A percentile compares a stretch with the other conserved stretches of the same genome.
These are phyloP conservation scores for Penicillium crustosum DNA, from an alignment of 2,329 filamentous ascomycete species.

Conservation along the genomic window DNA sequence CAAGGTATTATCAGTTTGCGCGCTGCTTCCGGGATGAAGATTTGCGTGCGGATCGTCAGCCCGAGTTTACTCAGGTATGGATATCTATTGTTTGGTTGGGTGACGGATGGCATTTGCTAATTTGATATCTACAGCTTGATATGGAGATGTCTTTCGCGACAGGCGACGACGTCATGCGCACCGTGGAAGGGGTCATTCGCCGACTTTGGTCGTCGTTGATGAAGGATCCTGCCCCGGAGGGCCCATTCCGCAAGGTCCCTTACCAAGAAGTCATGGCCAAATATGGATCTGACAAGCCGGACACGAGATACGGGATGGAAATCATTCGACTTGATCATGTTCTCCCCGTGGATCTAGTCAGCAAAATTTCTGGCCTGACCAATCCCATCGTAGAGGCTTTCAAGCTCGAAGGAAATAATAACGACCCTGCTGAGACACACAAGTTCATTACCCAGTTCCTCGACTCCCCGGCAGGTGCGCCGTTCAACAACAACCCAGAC, in stretches of 20 bases:
- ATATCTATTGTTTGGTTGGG: not conserved
- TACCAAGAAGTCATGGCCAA: conserved; percentile 76
- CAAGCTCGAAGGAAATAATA: conserved; percentile 55
- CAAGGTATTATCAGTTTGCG: conserved; percentile 86
- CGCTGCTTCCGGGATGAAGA: conserved; percentile 96
- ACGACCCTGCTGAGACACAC: conserved; percentile 55
- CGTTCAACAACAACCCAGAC: conserved; percentile 66
- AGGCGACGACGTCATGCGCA: conserved; percentile 67
- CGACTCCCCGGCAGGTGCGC: conserved; percentile 58
- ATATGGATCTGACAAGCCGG: conserved; percentile 91
- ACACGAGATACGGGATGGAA: conserved; percentile 71
- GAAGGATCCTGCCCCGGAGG: conserved; percentile 42
- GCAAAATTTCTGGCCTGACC: conserved; percentile 70
- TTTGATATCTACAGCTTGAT: conserved; percentile 64
- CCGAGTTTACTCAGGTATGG: conserved; percentile 86
- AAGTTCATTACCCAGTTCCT: conserved; percentile 70
- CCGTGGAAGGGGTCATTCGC: conserved; percentile 54
- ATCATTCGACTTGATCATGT: conserved; percentile 66
- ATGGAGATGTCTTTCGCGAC: conserved; percentile 87
- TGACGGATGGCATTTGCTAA: not conserved
- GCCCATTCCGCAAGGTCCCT: conserved; percentile 59
- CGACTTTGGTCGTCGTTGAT: conserved; percentile 56
- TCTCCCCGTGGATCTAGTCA: conserved; percentile 63
- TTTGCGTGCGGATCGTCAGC: conserved; percentile 84
- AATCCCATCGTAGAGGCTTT: conserved; percentile 74